Evolutionary conservation across 352 stramenopile genomes (phyloP), one percentile per base, ranked within the genome.

Genomic region (Globisporangium mamillatum): DNA sequence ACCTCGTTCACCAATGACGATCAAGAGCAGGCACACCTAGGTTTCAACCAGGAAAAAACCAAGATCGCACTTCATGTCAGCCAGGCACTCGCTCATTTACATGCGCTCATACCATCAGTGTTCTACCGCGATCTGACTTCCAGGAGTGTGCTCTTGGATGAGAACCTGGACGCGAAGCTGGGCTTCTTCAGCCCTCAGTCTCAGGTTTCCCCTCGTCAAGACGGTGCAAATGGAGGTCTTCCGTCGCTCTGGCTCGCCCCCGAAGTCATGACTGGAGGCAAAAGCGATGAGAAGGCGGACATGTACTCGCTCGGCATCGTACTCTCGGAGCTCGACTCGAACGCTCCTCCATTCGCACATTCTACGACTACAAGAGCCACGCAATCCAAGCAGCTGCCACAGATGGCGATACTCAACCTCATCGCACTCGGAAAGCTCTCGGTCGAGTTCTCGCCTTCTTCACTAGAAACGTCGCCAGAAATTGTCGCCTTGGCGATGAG

Each of bases 281-380:
- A 63, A 0, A 75, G 72, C 55, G 62, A 76, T 14, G 66, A 72
- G 4, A 70, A 62, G 24, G 70, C 73, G 16, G 73, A 79, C 36
- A 38, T 79, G 24, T 79, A 74, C 32, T 76, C 73, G 22, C 69
- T 79, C 25, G 73, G 73, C 27, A 65, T 79, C 27, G 60, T 79
- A 52, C 54, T 79, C 16, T 76, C 69, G 18, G 72, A 78, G 7
- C 66, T 78, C 4, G 72, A 75, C 41, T 66, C 65, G 38, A 71
- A 78, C 60, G 53, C 55, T 22, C 59, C 67, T 14, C 72, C 69
- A 34, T 78, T 76, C 60, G 44, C 69, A 34, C 55, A 64, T 41
- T 67, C 53, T 32, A 60, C 18, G 44, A 52, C 44, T 12, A 46
- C 38, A 4, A 8, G 44, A 6, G 44, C 44, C 6, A 64, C 24